These are phyloP conservation scores for Monosporascus cannonballus DNA, from an alignment of 2,329 filamentous ascomycete species.

Conservation along the genomic window DNA sequence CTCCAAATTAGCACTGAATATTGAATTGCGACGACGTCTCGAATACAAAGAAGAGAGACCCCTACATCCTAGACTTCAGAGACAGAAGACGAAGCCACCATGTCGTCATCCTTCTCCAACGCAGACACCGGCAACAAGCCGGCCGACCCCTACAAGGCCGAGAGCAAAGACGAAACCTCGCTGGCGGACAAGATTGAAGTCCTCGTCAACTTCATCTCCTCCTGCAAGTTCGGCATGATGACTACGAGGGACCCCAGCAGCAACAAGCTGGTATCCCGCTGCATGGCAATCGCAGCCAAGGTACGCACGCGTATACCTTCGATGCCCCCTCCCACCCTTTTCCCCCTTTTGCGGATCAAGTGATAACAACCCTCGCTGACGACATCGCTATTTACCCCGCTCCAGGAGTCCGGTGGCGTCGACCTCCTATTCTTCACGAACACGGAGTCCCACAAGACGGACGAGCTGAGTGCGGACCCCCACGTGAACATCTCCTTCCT, in stretches of 20 bases:
- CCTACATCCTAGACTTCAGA: no score
- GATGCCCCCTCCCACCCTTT: constrained; percentile 2
- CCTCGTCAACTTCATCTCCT: constrained; percentile 52
- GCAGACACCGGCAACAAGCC: constrained; percentile 55
- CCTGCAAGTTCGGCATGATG: constrained; percentile 65
- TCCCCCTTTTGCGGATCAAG: background rate
- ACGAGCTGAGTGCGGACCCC: constrained; percentile 65
- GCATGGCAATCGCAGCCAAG: constrained; percentile 65
- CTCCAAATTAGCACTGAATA: no score
- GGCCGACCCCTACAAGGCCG: constrained; percentile 69
- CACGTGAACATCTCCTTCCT: constrained; percentile 79
- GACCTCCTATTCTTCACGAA: constrained; percentile 89
- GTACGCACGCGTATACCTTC: constrained; percentile 28
- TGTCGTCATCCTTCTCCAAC: constrained; percentile 47
- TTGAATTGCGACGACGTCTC: background rate
- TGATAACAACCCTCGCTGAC: no score
- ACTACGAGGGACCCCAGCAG: constrained; percentile 53
- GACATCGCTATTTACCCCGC: background rate
- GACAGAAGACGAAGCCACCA: constrained; percentile 26
- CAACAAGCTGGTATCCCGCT: constrained; percentile 54
- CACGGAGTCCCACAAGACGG: constrained; percentile 80
- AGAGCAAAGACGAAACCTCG: constrained; percentile 42
- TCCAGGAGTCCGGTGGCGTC: constrained; percentile 67
- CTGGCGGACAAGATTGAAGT: constrained; percentile 62
- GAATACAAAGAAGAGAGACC: background rate